These are phyloP conservation scores for Podospora anserina DNA, from an alignment of 495 filamentous ascomycete species.

Conservation along the genomic window DNA sequence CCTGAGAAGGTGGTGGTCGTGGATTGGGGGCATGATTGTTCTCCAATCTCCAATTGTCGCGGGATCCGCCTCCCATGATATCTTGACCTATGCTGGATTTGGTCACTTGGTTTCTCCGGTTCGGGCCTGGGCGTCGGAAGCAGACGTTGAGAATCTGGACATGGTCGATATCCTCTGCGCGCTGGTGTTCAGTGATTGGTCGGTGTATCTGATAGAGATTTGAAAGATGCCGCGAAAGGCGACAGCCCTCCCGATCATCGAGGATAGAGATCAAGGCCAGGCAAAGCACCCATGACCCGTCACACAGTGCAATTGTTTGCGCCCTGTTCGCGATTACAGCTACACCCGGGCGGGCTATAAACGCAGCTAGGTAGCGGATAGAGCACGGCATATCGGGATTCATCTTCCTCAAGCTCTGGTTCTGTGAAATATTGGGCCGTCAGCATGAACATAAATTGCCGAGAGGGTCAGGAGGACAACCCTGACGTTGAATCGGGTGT, in stretches of 20 bases:
- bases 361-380: neutral
- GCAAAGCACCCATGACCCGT: neutral
- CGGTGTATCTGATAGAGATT: neutral
- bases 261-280: neutral
- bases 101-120: neutral
- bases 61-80: too few relatives aligned
- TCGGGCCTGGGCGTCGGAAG: neutral
- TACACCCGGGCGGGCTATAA: neutral
- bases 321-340: neutral
- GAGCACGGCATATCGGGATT: neutral
- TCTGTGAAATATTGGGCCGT: neutral
- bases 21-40: neutral
- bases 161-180: neutral
- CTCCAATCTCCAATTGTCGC: neutral
- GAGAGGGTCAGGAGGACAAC: conserved; percentile 5
- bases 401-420: neutral
- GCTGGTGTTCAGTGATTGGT: neutral
- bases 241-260: neutral
- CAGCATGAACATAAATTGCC: conserved; percentile 13
- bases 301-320: neutral
- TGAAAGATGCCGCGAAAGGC: neutral
- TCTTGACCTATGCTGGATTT: neutral
- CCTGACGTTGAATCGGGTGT: conserved; percentile 2
- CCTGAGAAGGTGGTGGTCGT: neutral
- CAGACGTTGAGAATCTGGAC: neutral